Base-by-base conservation (phyloP, 345 rosid genomes). In the Sisymbrium irio region DNA sequence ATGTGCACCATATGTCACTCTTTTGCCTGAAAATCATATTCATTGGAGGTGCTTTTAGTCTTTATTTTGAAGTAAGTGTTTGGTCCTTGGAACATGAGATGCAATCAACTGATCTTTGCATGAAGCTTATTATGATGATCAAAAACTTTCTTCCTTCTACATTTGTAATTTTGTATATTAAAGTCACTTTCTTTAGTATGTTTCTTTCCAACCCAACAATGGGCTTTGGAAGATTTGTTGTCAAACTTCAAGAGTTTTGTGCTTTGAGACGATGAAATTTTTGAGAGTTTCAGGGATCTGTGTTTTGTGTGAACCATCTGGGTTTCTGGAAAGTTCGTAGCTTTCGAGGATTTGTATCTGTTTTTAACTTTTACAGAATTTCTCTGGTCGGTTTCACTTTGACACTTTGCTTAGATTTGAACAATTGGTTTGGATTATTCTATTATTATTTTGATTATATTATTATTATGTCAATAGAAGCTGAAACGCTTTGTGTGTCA, bases 391-490 rank as follows among this genome's bases (percentile, higher is more conserved):
- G 78, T 75, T 75, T 67, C 78, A 67, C 78, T 75, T 67, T 59
- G 40, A 39, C 73, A 75, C 78, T 75, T 75, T 75, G 73, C 82
- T 83, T 85, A 56, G 69, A 79, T 80, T 62, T 74, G 69, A 40
- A 47, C 17, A 27, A 65, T 65, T 19, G 9, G 33, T 79, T 49
- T 64, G 28, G 37, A 56, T 62, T 71, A 58, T 70, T 69, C 39
- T 77, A 49, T 65, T 45, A 45, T 50, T 57, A 72, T 46, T 49
- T 41, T 53, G 28, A 72, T 53, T 64, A 55, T 44, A 46, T 44
- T 62, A 51, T 22, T 22, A 22, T 2, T 32, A 32, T 7, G 47
- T 11, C n/a, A 9, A 25, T 27, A 49, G 11, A 27, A 28, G 37
- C 60, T 46, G 72, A 27, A 54, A 59, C 67, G 18, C 68, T 75